Base-by-base conservation (phyloP, 129 eudicot species). In the Tanacetum coccineum region DNA sequence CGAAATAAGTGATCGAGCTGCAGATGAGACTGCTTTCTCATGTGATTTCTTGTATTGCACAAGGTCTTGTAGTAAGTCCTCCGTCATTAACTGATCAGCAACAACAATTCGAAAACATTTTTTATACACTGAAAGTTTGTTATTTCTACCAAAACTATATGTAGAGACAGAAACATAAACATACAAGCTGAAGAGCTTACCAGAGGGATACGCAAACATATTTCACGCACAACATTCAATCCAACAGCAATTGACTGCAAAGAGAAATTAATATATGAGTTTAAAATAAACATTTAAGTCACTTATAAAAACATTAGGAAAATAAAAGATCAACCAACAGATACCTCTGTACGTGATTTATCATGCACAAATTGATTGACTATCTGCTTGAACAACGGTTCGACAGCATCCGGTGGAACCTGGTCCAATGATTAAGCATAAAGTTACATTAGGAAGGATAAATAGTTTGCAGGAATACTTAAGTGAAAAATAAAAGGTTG, bases 361-460 rank as follows among this genome's bases (percentile, higher is more conserved):
- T 93, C 96, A 74, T 93, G 87, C 67, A 93, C 96, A 75, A 93
- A 93, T 65, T 93, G 96, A 78, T 93, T 93, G 56, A 88, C 96
- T 15, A 93, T 72, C 80, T 93, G 96, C 68, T 77, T 93, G 68
- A 88, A 93, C 64, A 93, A 76, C 36, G 96, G 89, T 84, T 93
- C 96, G 51, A 93, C 98, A 25, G 91, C 91, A 78, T 93, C 95
- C 62, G 98, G 98, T 51, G 98, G 98, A 50, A 93, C 96, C 98
- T 93, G 70, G 62, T 57, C 19, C 68, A 70, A 48, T 20, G 17
- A 14, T 3, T 17, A 21, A 9, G 6, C 40, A 54, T 15, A 53
- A 42, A 70, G 14, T 70, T 4, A 1, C 30, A 28, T 18, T 1
- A 60, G 14, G 46, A 25, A n/a, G 32, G 18, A 25, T 9, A 25